These are phyloP conservation scores for Alliaria petiolata DNA, from an alignment of 345 rosid species.

Conservation along the genomic window DNA sequence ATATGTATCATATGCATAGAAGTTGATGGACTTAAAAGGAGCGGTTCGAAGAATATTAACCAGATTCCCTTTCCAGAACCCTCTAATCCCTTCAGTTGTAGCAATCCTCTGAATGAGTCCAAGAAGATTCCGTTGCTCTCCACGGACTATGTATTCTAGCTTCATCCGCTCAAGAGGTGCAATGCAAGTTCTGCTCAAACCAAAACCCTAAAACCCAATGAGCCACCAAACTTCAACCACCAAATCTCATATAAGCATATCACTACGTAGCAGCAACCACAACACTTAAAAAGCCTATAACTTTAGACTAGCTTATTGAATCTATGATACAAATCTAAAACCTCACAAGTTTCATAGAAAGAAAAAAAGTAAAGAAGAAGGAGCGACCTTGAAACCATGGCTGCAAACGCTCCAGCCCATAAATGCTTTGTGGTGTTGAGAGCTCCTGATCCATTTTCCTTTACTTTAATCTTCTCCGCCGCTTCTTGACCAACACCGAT, in stretches of 20 bases:
- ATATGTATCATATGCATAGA: slow-evolving; percentile 68
- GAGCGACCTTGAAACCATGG: slow-evolving; percentile 73
- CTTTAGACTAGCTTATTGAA: neutral
- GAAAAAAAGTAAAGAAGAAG: neutral
- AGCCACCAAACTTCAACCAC: slow-evolving; percentile 25
- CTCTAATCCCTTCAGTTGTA: slow-evolving; percentile 53
- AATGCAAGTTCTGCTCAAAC: slow-evolving; percentile 58
- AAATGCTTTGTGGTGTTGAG: slow-evolving; percentile 53
- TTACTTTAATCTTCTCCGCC: slow-evolving; percentile 8
- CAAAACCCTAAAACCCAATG: slow-evolving; percentile 30
- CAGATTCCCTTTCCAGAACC: slow-evolving; percentile 78
- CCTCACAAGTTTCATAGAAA: neutral
- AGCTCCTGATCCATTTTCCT: slow-evolving; percentile 31
- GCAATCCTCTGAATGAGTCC: slow-evolving; percentile 56
- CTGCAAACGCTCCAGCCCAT: slow-evolving; percentile 83
- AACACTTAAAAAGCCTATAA: slow-evolving; percentile 7
- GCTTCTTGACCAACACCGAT: neutral
- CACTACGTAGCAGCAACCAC: neutral
- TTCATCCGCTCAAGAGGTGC: slow-evolving; percentile 79
- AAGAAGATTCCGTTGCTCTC: slow-evolving; percentile 51
- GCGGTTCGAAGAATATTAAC: slow-evolving; percentile 72
- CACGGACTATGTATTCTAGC: slow-evolving; percentile 72
- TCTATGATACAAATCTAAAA: neutral
- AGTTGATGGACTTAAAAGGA: slow-evolving; percentile 74
- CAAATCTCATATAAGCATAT: neutral